Base-by-base conservation (phyloP, 2,329 filamentous ascomycete species). In the Botrytis squamosa region DNA sequence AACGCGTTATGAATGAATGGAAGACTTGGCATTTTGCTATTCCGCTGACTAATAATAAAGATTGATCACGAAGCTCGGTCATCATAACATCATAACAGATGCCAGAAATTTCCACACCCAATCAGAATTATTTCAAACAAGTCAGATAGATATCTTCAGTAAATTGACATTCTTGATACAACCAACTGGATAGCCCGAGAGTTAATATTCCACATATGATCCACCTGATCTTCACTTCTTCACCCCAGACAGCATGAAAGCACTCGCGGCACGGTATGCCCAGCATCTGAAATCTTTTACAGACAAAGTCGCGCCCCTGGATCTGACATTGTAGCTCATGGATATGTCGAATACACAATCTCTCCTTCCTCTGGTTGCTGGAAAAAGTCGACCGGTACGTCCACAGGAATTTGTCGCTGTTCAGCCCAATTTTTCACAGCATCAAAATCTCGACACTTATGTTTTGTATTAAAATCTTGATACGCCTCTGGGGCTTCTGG, bases 391-490 rank as follows among this genome's bases (percentile, higher is more conserved):
- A 71, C 55, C 9, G 79, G 75, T 12, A 78, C 75, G 18, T 70
- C 52, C 65, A 74, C 73, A 0, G 77, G 74, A 66, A 85, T 78
- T 78, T 88, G 86, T 74, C 85, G 83, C 60, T 79, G 80, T 75
- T 86, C 82, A 0, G 86, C 86, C 86, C 86, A 89, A 49, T 79
- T 74, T 29, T 86, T 81, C 33, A 88, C 82, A 1, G 81, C 83
- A 44, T 88, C 86, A 71, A 85, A 88, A 76, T 88, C 85, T 7
- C 84, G 83, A 76, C 87, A 88, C 55, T 82, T 82, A 75, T 88
- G 87, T 74, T 83, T 79, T 0, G 85, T 88, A 75, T 87, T 87
- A 80, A 89, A 88, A 78, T 89, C 85, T 4, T 87, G 84, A 76
- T 85, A 88, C 4, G 78, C 76, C 66, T 77, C 78, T 1, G 83